Evolutionary conservation across 1,139 yeast genomes (phyloP), one percentile per base, ranked within the genome.

Genomic region (Taphrina deformans): DNA sequence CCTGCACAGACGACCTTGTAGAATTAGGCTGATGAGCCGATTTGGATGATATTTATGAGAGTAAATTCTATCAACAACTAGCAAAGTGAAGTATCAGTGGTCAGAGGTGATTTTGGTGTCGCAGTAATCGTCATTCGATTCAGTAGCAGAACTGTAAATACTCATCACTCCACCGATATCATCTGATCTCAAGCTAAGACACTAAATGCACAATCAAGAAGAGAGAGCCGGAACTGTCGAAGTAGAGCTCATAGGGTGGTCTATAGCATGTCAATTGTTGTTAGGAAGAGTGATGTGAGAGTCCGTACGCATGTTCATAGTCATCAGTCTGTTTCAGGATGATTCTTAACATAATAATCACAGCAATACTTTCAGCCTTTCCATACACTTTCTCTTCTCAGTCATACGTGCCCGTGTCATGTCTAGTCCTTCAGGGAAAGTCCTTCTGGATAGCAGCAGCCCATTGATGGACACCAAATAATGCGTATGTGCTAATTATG

Each of bases 71-170:
- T n/a, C n/a, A n/a, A n/a, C n/a, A n/a, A n/a, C n/a, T n/a, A n/a
- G n/a, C n/a, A n/a, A n/a, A n/a, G n/a, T n/a, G n/a, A n/a, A 12
- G 50, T 0, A 24, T 48, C 35, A 27, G 53, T 27, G 48, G 58
- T 53, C 58, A 53, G 58, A 53, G 58, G 58, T 53, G 58, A 53
- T 53, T 53, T 53, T 53, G 58, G 58, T 53, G 58, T 53, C 58
- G 58, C 58, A 53, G 58, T 53, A 53, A 53, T 53, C 58, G 58
- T 53, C 58, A 53, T 53, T 53, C 21, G 58, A 53, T 53, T 53
- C 58, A 38, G 58, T 53, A 53, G 58, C 58, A 53, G 58, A 53
- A 53, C 58, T 53, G 58, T 53, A 53, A 24, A 53, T 53, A 40
- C 58, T 53, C 58, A 53, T 53, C 58, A 53, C 38, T 27, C 58